These are phyloP conservation scores for Pseudonitzschia multistriata DNA, from an alignment of 108 stramenopile genomes.

Conservation along the genomic window DNA sequence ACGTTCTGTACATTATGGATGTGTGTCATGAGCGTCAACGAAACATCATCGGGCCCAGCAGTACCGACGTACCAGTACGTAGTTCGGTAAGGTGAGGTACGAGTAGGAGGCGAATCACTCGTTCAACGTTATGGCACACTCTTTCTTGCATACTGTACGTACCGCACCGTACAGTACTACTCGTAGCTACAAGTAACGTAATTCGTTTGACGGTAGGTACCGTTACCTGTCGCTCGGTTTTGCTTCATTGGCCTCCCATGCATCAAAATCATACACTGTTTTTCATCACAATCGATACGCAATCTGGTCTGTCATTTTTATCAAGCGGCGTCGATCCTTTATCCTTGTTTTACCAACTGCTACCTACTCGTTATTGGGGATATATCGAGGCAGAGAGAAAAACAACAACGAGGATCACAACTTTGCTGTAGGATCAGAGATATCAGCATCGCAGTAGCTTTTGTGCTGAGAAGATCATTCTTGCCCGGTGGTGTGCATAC, in stretches of 20 bases:
- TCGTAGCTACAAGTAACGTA: too few relatives aligned
- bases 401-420: not conserved
- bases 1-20: not conserved
- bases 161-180: too few relatives aligned
- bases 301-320: not conserved
- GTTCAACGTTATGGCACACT: too few relatives aligned
- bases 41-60: too few relatives aligned
- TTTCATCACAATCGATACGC: not conserved
- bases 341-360: not conserved
- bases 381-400: conserved; percentile 7
- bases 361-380: conserved; percentile 1
- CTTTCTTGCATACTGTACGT: too few relatives aligned
- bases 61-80: too few relatives aligned
- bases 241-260: too few relatives aligned
- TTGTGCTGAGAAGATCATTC: not conserved
- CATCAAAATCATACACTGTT: too few relatives aligned
- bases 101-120: not conserved
- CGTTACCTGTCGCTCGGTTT: too few relatives aligned
- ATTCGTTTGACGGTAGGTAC: too few relatives aligned
- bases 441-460: not conserved
- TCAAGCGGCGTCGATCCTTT: not conserved
- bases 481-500: not conserved
- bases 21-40: not conserved
- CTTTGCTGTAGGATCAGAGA: not conserved
- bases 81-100: not conserved